These are phyloP conservation scores for Fomitopsis betulina DNA, from an alignment of 1,284 basidiomycete genomes.

Conservation along the genomic window DNA sequence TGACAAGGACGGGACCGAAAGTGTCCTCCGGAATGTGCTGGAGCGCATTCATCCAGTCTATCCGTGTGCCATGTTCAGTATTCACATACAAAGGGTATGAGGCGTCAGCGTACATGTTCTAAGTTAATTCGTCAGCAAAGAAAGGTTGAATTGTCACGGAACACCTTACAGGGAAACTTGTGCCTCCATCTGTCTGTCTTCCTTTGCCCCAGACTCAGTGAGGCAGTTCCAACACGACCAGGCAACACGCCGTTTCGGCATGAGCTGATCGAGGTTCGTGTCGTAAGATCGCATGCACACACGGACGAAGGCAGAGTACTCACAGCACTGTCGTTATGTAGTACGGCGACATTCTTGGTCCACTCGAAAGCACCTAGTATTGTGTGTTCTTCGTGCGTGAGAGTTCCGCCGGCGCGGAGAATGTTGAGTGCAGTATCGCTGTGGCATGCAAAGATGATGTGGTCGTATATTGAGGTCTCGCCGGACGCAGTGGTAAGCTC, in stretches of 20 bases:
- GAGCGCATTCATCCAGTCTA: slow-evolving; percentile 78
- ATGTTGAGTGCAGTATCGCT: slow-evolving; percentile 65
- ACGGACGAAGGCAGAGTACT: not conserved
- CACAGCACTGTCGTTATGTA: slow-evolving; percentile 64
- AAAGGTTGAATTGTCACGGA: not conserved
- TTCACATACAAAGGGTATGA: too few relatives aligned
- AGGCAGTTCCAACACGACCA: slow-evolving; percentile 81
- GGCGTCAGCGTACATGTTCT: slow-evolving; percentile 2
- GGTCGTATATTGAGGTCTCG: slow-evolving; percentile 51
- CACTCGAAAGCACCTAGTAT: slow-evolving; percentile 62
- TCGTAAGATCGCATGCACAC: not conserved
- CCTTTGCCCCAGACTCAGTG: slow-evolving; percentile 41
- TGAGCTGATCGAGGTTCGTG: slow-evolving; percentile 43
- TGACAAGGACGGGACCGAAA: slow-evolving; percentile 72
- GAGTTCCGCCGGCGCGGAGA: slow-evolving; percentile 47
- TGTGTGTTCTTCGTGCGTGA: slow-evolving; percentile 50
- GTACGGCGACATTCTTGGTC: slow-evolving; percentile 65
- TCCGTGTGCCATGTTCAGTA: not conserved
- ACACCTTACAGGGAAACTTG: slow-evolving; percentile 65
- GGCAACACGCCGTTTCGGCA: slow-evolving; percentile 55
- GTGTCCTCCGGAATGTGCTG: slow-evolving; percentile 59
- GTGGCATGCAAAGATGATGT: slow-evolving; percentile 77
- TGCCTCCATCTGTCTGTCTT: slow-evolving; percentile 34
- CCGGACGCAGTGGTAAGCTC: slow-evolving; percentile 42
- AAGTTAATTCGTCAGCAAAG: not conserved